Evolutionary conservation across 345 rosid species (phyloP).

Genomic region (Rhizophora apiculata): DNA sequence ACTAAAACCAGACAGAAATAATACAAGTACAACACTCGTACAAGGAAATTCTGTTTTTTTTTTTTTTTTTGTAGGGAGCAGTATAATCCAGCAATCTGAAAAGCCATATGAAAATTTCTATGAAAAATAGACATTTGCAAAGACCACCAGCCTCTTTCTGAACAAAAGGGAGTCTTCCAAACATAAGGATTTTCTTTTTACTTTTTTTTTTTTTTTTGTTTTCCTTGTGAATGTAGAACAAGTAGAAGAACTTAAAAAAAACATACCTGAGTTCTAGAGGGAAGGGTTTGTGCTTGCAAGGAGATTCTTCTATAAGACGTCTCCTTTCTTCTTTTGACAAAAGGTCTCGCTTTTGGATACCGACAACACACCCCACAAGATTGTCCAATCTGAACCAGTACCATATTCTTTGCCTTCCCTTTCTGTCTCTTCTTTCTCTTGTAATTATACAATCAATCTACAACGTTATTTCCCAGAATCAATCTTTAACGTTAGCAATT

Average conservation of each 20-base stretch:
- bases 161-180: background rate
- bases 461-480: background rate
- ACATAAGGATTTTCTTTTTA: background rate
- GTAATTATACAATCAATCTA: background rate
- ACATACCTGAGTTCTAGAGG: slow-evolving; percentile 69
- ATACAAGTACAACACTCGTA: no score
- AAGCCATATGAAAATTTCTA: no score
- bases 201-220: no score
- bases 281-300: slow-evolving; percentile 53
- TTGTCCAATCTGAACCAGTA: slow-evolving; percentile 42
- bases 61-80: no score
- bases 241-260: background rate
- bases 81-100: no score
- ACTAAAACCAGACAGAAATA: no score
- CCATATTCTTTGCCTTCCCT: slow-evolving; percentile 24
- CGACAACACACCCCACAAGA: slow-evolving; percentile 30
- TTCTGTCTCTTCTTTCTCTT: slow-evolving; percentile 5
- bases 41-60: no score
- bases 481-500: background rate
- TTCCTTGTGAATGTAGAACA: background rate
- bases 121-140: background rate
- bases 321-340: slow-evolving; percentile 21
- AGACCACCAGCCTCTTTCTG: background rate
- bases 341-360: slow-evolving; percentile 20
- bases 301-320: slow-evolving; percentile 29